Base-by-base conservation (phyloP, 1,139 yeast species). In the Yamadazyma sp. region DNA sequence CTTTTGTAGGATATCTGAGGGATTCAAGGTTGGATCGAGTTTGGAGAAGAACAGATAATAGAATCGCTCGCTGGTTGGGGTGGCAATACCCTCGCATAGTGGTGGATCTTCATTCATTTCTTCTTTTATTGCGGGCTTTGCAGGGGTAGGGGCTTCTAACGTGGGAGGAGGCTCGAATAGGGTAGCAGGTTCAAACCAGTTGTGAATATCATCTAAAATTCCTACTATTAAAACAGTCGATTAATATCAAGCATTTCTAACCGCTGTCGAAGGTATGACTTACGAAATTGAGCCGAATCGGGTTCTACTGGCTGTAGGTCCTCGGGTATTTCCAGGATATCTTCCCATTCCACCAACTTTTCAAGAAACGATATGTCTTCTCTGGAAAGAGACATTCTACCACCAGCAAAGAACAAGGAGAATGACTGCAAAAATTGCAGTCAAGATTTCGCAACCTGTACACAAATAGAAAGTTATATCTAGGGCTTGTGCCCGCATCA, bases 401-500 rank as follows among this genome's bases (percentile, higher is more conserved):
- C 15, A 12, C 8, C 12, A 12, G 5, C 28, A n/a, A 25, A n/a
- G 11, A 25, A 25, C 15, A 25, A 7, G 14, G 11, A 4, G n/a
- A 23, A 4, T n/a, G 25, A 23, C n/a, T 9, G 12, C 9, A 10
- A n/a, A 9, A 25, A 25, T 33, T 25, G 36, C 36, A 33, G 31
- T 26, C 36, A 33, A 26, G 25, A 12, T 25, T 25, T 25, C 12
- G 15, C 12, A 17, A 22, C 16, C 25, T 12, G 6, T 12, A 15
- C 14, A 5, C 22, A 15, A 17, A 26, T 3, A 6, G 14, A 23
- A 7, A 5, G 11, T 9, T 9, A 23, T 12, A 25, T 12, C 5
- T 25, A 29, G 37, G 40, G 40, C 23, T 33, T 6, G 10, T 14
- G 34, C 40, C 40, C 40, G n/a, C 24, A n/a, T 13, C 3, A 5